A percentile compares a stretch with the other conserved stretches of the same genome.
phyloP scores from a whole-genome alignment of 805 yeast species.

The Metschnikowia corniflorae region DNA sequence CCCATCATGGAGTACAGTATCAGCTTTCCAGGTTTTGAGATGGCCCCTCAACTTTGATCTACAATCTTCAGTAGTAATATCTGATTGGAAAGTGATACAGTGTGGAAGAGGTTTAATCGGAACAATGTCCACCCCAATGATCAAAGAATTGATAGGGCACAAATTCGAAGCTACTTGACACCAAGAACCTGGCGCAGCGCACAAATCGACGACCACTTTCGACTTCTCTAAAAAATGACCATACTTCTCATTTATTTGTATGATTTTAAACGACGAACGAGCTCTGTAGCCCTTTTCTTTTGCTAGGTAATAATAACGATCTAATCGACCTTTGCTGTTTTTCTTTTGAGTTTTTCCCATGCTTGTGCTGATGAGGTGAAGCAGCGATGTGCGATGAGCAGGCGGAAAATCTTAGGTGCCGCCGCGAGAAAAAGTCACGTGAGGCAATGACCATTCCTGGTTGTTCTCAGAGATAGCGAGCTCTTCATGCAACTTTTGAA shows the following conservation, averaged over 20 bases:
- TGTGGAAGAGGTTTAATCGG: slow-evolving; percentile 97
- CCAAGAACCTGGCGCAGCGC: slow-evolving; percentile 99
- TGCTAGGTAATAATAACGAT: slow-evolving; percentile 92
- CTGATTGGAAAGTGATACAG: slow-evolving; percentile 90
- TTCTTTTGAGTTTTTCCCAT: slow-evolving; percentile 95
- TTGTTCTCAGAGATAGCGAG: slow-evolving; percentile 27
- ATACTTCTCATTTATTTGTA: slow-evolving; percentile 93
- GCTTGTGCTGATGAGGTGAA: slow-evolving; percentile 3
- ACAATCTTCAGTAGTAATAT: slow-evolving; percentile 97
- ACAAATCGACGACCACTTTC: slow-evolving; percentile 92
- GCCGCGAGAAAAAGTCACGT: slow-evolving; percentile 12
- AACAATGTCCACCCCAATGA: slow-evolving; percentile 98
- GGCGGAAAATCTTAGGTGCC: slow-evolving; percentile 6
- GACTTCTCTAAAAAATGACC: slow-evolving; percentile 94
- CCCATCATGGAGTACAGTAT: slow-evolving; percentile 97
- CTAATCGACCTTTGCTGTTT: slow-evolving; percentile 97
- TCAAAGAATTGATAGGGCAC: slow-evolving; percentile 89
- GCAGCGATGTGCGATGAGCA: slow-evolving; percentile 11
- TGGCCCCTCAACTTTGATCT: slow-evolving; percentile 90
- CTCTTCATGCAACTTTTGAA: slow-evolving; percentile 65
- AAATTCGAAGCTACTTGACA: slow-evolving; percentile 96
- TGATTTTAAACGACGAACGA: slow-evolving; percentile 92
- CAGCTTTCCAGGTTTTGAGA: slow-evolving; percentile 98
- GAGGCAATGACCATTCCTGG: slow-evolving; percentile 15
- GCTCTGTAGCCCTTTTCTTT: slow-evolving; percentile 98